Evolutionary conservation across 257 asterid genomes (phyloP).

Genomic region (Solanum ossicruentum): DNA sequence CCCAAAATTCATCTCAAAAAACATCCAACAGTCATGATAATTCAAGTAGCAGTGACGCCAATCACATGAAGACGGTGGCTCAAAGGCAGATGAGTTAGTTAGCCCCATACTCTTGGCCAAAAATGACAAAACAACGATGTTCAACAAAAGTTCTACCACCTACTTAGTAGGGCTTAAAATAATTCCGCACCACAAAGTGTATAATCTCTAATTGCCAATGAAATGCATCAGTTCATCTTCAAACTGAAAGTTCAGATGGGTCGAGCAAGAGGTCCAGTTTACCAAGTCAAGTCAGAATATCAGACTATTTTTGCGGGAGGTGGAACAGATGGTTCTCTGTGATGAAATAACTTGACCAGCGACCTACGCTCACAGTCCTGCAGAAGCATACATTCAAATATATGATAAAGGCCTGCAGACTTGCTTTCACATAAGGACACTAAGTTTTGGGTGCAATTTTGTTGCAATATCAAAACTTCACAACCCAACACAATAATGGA

Average conservation of each 20-base stretch:
- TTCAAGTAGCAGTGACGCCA: not conserved
- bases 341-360: constrained; percentile 32
- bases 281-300: not conserved
- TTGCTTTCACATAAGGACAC: not conserved
- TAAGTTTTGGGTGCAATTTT: not conserved
- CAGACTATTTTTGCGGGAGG: constrained; percentile 1
- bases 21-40: not conserved
- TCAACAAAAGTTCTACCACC: not conserved
- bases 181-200: not conserved
- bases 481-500: not conserved
- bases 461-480: not conserved
- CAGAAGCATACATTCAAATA: not conserved
- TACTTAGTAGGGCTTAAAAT: not conserved
- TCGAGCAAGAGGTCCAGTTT: not conserved
- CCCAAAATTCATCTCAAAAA: not conserved
- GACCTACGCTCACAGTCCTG: constrained; percentile 42
- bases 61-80: not conserved
- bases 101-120: not conserved
- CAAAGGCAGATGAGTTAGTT: not conserved
- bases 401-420: not conserved
- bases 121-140: not conserved
- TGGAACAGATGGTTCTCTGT: constrained; percentile 10
- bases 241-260: not conserved
- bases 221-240: not conserved
- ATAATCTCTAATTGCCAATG: not conserved